phyloP scores from a whole-genome alignment of 441 rosid genomes.

The Gossypium gossypioides region DNA sequence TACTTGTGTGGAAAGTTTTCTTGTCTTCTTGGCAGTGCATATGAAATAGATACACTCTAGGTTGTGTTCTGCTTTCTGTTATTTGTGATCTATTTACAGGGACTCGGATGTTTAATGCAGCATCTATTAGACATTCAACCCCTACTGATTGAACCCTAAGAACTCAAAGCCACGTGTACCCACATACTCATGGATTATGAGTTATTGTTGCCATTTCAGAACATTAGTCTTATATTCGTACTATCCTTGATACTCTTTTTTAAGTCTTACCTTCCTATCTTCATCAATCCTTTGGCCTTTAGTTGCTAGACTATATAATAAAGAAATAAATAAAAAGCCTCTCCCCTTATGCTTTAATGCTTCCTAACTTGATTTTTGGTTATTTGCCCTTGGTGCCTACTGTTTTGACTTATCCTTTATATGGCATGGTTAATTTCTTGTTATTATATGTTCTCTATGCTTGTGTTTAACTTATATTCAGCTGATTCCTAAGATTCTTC shows the following conservation, averaged over 20 bases:
- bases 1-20: not conserved
- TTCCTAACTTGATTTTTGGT: not conserved
- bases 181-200: not conserved
- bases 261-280: not conserved
- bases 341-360: not conserved
- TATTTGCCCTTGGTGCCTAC: not conserved
- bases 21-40: not conserved
- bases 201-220: not conserved
- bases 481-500: constrained; percentile 14
- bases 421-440: not conserved
- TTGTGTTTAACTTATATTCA: not conserved
- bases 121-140: not conserved
- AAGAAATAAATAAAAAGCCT: not conserved
- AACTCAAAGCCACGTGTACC: not conserved
- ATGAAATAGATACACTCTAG: not conserved
- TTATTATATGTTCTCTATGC: not conserved
- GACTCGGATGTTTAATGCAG: not conserved
- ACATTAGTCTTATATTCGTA: not conserved
- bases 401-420: not conserved
- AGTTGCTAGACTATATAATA: not conserved
- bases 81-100: not conserved
- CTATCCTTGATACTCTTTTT: not conserved
- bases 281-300: not conserved
- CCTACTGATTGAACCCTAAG: not conserved
- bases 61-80: not conserved